Evolutionary conservation across 2,329 filamentous ascomycete species (phyloP), one percentile per base, ranked within the genome.

Genomic region (Colletotrichum noveboracense): DNA sequence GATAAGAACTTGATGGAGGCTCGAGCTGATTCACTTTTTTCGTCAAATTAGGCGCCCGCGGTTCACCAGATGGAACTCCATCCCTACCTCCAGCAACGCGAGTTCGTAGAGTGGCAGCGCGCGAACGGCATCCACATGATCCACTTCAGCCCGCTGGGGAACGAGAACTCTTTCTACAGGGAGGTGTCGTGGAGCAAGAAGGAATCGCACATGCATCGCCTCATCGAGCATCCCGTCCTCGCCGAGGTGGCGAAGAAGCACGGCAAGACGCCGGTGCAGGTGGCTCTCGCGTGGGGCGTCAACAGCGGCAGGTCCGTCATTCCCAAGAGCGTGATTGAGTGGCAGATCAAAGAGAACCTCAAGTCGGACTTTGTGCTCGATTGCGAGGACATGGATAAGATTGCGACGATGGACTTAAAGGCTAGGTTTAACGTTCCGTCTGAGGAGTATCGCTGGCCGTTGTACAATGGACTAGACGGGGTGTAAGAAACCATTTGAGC

Each of bases 61-160:
- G 68, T 79, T 83, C 66, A 93, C 85, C 91, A 93, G 81, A 86
- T 91, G 78, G 91, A 93, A 81, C 87, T 92, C n/a, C 43, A 52
- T 24, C 43, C 43, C 12, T 52, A 52, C 43, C 43, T 88, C 24
- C 86, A 81, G 32, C 80, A 81, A 38, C 77, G 78, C 13, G 62
- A 72, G 0, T 79, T 80, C 24, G 77, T 77, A 4, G 75, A 80
- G 24, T 81, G 74, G 38, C 79, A 83, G 9, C 62, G 70, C 36
- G 73, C 77, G 13, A 70, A 81, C 12, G 78, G 79, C 14, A 84
- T 85, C 28, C 80, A 81, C 32, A 78, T 83, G 3, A 76, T 82
- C 1, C 81, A 82, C 4, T 84, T 83, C 74, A 83, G 81, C 18
- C 83, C 83, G 1, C 78, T 84, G 0, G 82, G 82, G 1, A 83